These are phyloP conservation scores for Plantago lanceolata DNA, from an alignment of 305 asterid genomes.

Conservation along the genomic window DNA sequence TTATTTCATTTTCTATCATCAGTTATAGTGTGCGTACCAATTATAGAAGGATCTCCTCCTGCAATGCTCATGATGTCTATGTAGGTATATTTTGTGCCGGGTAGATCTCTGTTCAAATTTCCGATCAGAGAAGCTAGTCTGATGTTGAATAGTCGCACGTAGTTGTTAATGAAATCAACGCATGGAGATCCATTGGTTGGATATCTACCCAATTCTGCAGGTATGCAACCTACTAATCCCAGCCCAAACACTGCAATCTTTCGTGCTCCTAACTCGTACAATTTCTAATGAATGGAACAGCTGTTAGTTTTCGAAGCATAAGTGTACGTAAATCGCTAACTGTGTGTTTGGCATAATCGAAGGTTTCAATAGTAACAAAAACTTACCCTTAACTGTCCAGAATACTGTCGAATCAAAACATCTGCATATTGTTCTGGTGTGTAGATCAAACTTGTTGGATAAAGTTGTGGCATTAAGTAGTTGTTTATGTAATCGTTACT, in stretches of 20 bases:
- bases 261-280: conserved; percentile 6
- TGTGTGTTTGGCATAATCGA: too few relatives aligned
- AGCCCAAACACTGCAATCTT: conserved; percentile 4
- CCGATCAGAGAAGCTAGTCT: conserved; percentile 29
- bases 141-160: conserved; percentile 20
- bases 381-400: conserved; percentile 44
- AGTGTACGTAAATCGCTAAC: too few relatives aligned
- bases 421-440: conserved; percentile 58
- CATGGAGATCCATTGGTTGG: conserved; percentile 16
- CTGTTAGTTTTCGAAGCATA: too few relatives aligned
- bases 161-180: conserved; percentile 21
- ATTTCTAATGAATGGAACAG: not conserved
- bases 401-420: conserved; percentile 51
- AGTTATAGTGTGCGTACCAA: conserved; percentile 20
- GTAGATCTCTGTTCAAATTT: conserved; percentile 28
- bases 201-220: not conserved
- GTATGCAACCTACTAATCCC: not conserved
- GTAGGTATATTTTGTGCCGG: conserved; percentile 34
- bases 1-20: not conserved
- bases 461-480: conserved; percentile 61
- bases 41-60: conserved; percentile 23
- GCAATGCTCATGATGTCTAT: conserved; percentile 33
- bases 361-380: too few relatives aligned
- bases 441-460: conserved; percentile 44
- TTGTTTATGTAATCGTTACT: conserved; percentile 88